A percentile compares a stretch with the other conserved stretches of the same genome.
phyloP scores from a whole-genome alignment of 176 grass and related monocot species.

The Oryza australiensis region DNA sequence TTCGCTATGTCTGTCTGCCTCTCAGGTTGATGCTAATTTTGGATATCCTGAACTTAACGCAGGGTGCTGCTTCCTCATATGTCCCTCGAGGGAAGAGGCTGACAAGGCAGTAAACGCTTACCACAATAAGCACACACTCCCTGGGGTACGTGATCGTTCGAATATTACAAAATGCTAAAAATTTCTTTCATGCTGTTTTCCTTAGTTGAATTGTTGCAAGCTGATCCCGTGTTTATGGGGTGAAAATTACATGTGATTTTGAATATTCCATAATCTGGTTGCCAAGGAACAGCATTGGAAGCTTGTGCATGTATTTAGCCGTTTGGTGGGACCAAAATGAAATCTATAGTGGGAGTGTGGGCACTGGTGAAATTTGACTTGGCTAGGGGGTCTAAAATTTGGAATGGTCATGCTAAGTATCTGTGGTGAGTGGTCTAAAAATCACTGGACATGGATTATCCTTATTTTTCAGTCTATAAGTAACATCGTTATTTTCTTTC shows the following conservation, averaged over 20 bases:
- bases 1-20: neutral
- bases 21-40: conserved; percentile 12
- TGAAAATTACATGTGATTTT: conserved; percentile 7
- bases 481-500: neutral
- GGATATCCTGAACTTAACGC: conserved; percentile 35
- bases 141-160: conserved; percentile 69
- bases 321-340: conserved; percentile 20
- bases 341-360: neutral
- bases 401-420: neutral
- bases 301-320: conserved; percentile 14
- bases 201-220: conserved; percentile 27
- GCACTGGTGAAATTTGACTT: neutral
- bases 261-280: conserved; percentile 5
- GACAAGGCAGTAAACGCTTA: conserved; percentile 82
- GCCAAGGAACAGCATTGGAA: conserved; percentile 20
- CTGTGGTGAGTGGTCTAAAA: conserved; percentile 3
- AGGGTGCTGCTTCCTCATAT: conserved; percentile 92
- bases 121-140: conserved; percentile 95
- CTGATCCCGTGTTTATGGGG: conserved; percentile 10
- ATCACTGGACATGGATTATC: neutral
- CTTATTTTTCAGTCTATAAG: neutral
- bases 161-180: neutral
- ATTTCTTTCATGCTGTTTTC: neutral
- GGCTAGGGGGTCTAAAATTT: conserved; percentile 8
- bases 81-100: conserved; percentile 82